phyloP scores from a whole-genome alignment of 2,329 filamentous ascomycete genomes.

The Biscogniauxia sp. region DNA sequence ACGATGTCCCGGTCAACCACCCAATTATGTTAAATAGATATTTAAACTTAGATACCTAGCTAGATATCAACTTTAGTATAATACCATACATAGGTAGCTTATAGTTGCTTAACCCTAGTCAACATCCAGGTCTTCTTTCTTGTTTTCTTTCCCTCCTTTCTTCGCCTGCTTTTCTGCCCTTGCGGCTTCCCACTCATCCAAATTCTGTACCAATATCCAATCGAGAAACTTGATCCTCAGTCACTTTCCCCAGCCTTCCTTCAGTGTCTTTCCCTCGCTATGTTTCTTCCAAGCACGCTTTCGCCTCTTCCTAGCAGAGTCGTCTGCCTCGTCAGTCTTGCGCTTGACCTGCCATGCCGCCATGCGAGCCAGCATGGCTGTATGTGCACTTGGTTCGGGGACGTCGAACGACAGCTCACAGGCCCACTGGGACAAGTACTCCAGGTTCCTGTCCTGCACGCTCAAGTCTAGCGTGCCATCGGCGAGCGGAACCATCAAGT shows the following conservation, averaged over 20 bases:
- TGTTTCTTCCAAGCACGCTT: slow-evolving; percentile 27
- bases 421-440: slow-evolving; percentile 13
- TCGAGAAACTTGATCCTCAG: slow-evolving; percentile 14
- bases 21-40: too few relatives aligned
- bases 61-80: too few relatives aligned
- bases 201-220: slow-evolving; percentile 20
- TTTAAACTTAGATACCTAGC: too few relatives aligned
- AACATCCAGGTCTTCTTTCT: too few relatives aligned
- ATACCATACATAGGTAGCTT: too few relatives aligned
- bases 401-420: slow-evolving; percentile 17
- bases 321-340: slow-evolving; percentile 20
- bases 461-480: slow-evolving; percentile 23
- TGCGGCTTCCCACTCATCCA: slow-evolving; percentile 19
- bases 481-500: slow-evolving; percentile 20
- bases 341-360: slow-evolving; percentile 26
- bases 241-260: slow-evolving; percentile 13
- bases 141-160: slow-evolving; percentile 13
- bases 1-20: too few relatives aligned
- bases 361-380: slow-evolving; percentile 23
- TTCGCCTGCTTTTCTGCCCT: slow-evolving; percentile 16
- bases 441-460: slow-evolving; percentile 22
- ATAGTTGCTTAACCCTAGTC: too few relatives aligned
- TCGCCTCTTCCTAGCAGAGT: slow-evolving; percentile 17
- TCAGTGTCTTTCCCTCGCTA: slow-evolving; percentile 22
- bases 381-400: slow-evolving; percentile 13